These are phyloP conservation scores for Colletotrichum sp. DNA, from an alignment of 2,329 filamentous ascomycete genomes.

Conservation along the genomic window DNA sequence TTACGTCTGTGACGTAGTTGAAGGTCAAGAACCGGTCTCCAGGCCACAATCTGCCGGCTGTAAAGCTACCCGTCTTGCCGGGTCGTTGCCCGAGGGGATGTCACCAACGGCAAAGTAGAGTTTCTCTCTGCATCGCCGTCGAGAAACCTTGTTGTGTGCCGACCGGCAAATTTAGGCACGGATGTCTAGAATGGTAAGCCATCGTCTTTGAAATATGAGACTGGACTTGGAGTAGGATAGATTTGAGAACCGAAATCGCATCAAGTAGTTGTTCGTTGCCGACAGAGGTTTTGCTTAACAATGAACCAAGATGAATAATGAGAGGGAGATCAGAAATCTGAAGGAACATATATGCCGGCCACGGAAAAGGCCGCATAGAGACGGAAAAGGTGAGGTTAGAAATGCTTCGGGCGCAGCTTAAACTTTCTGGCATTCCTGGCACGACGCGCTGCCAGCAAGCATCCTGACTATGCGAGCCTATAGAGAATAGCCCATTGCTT, in stretches of 20 bases:
- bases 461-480: neutral
- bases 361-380: neutral
- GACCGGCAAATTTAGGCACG: neutral
- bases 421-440: neutral
- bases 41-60: neutral
- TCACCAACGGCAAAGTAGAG: neutral
- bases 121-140: neutral
- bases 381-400: neutral
- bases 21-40: neutral
- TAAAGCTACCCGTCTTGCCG: neutral
- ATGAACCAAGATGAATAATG: neutral
- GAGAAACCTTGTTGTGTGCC: neutral
- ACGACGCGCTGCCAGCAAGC: neutral
- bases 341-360: neutral
- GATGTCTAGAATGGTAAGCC: neutral
- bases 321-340: neutral
- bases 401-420: neutral
- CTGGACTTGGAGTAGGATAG: neutral
- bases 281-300: neutral
- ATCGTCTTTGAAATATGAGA: neutral
- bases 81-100: neutral
- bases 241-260: neutral
- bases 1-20: neutral
- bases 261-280: neutral
- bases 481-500: neutral